A percentile compares a stretch with the other conserved stretches of the same genome.
Evolutionary conservation across 2,329 filamentous ascomycete genomes (phyloP).

Genomic region (Mollisia scopiformis): DNA sequence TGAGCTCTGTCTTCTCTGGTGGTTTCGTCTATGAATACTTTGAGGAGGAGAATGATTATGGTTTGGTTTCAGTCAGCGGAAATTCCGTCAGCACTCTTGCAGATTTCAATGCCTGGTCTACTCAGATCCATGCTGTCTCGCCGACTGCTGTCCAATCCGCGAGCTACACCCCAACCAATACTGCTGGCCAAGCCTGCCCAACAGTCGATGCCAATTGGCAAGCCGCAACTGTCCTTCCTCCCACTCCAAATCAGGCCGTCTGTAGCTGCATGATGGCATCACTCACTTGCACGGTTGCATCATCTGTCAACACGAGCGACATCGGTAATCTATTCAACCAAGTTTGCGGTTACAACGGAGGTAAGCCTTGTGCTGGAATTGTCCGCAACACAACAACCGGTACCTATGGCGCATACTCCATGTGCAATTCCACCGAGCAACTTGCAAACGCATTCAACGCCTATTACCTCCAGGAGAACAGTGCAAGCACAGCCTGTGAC

Average conservation of each 20-base stretch:
- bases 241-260: constrained; percentile 75
- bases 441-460: constrained; percentile 77
- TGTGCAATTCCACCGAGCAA: constrained; percentile 72
- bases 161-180: constrained; percentile 55
- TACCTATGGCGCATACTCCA: constrained; percentile 74
- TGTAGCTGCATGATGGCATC: constrained; percentile 84
- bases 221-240: constrained; percentile 70
- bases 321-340: constrained; percentile 67
- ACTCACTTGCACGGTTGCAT: constrained; percentile 68
- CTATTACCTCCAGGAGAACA: constrained; percentile 38
- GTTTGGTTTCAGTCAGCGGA: constrained; percentile 37
- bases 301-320: constrained; percentile 55
- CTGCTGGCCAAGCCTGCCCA: constrained; percentile 29
- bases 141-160: constrained; percentile 65
- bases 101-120: constrained; percentile 66
- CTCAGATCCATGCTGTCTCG: constrained; percentile 46
- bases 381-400: constrained; percentile 62
- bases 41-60: constrained; percentile 86
- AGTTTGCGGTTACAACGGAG: constrained; percentile 50
- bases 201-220: constrained; percentile 28
- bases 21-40: constrained; percentile 99
- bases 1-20: constrained; percentile 87
- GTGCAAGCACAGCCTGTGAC: constrained; percentile 62
- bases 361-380: constrained; percentile 26
- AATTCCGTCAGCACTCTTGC: constrained; percentile 69